phyloP scores from a whole-genome alignment of 768 basidiomycete species.

The Collybiopsis confluens region DNA sequence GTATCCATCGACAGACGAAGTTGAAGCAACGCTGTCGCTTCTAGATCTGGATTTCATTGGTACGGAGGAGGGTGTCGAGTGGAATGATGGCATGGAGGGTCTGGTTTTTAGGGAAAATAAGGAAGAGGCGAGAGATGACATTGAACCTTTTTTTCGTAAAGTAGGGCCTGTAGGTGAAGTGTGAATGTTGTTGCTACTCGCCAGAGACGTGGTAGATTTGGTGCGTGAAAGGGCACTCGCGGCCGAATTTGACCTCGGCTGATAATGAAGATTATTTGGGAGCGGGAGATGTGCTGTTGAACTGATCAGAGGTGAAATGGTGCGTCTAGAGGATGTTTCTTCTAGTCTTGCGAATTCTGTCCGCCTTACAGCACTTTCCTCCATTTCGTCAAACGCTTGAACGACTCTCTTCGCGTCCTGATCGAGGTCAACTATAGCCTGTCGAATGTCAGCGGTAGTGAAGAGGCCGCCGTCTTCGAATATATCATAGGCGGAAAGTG shows the following conservation, averaged over 20 bases:
- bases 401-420: conserved; percentile 58
- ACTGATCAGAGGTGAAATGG: neutral
- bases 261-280: neutral
- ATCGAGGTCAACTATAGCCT: conserved; percentile 59
- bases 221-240: conserved; percentile 24
- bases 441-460: conserved; percentile 52
- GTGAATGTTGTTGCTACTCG: conserved; percentile 39
- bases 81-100: neutral
- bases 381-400: conserved; percentile 66
- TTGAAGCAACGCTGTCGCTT: neutral
- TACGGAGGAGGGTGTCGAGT: neutral
- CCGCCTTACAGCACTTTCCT: conserved; percentile 42
- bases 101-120: neutral
- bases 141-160: conserved; percentile 23
- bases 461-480: conserved; percentile 53
- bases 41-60: neutral
- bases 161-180: neutral
- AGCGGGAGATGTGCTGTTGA: neutral
- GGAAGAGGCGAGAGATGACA: conserved; percentile 41
- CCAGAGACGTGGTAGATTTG: conserved; percentile 26
- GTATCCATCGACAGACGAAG: neutral
- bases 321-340: conserved; percentile 26
- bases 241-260: neutral
- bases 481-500: conserved; percentile 25
- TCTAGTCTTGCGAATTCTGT: conserved; percentile 37